Evolutionary conservation across 163 green algal genomes (phyloP).

Genomic region (Smithsoniella earleae): DNA sequence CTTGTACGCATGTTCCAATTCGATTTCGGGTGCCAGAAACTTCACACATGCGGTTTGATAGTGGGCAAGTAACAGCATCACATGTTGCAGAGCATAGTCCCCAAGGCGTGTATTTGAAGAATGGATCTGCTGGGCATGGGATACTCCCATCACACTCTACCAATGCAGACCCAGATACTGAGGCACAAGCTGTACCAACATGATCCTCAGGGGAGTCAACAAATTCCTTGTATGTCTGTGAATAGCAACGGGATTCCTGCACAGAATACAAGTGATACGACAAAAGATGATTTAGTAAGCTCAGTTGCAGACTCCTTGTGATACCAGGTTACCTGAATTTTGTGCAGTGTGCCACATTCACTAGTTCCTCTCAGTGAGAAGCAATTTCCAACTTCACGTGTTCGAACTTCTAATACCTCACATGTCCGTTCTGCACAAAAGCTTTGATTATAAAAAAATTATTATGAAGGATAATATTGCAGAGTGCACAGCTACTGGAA

Average conservation of each 20-base stretch:
- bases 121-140: background rate
- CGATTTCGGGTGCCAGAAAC: background rate
- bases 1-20: background rate
- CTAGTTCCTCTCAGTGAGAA: constrained; percentile 3
- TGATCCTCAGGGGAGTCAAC: background rate
- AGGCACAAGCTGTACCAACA: background rate
- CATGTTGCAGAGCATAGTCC: background rate
- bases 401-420: background rate
- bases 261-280: too few species aligned
- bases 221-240: background rate
- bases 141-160: background rate
- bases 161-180: background rate
- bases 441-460: too few species aligned
- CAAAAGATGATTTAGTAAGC: too few species aligned
- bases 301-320: too few species aligned
- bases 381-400: background rate
- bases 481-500: too few species aligned
- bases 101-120: background rate
- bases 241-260: background rate
- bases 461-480: too few species aligned
- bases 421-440: background rate
- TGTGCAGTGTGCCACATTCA: background rate
- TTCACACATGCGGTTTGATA: background rate
- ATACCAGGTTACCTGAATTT: too few species aligned
- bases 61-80: background rate